phyloP scores from a whole-genome alignment of 805 yeast genomes.

The Lipomyces orientalis region DNA sequence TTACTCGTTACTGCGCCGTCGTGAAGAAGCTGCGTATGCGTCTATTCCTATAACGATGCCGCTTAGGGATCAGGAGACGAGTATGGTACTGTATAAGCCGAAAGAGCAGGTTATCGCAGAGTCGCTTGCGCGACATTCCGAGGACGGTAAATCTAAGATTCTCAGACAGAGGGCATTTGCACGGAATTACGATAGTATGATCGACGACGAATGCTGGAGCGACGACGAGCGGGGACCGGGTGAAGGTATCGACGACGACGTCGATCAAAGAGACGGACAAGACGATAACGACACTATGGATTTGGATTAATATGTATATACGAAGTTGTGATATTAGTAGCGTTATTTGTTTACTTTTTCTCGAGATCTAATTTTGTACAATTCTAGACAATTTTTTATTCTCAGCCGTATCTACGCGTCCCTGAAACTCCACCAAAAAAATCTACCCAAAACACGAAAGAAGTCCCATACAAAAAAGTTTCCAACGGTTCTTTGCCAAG shows the following conservation, averaged over 20 bases:
- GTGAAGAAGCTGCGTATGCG: slow-evolving; percentile 6
- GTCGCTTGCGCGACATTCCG: slow-evolving; percentile 29
- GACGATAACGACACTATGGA: slow-evolving; percentile 19
- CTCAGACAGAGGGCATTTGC: not conserved
- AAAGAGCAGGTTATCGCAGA: slow-evolving; percentile 35
- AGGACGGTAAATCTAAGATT: not conserved
- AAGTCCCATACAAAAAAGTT: not conserved
- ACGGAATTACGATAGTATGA: slow-evolving; percentile 5
- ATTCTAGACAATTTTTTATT: not conserved
- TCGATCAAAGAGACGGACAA: not conserved
- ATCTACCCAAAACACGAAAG: not conserved
- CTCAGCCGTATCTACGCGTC: not conserved
- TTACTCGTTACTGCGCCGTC: slow-evolving; percentile 25
- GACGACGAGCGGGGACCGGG: slow-evolving; percentile 26
- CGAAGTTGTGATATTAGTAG: not conserved
- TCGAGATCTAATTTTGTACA: not conserved
- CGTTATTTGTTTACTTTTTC: not conserved
- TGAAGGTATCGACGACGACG: slow-evolving; percentile 12
- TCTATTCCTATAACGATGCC: slow-evolving; percentile 13
- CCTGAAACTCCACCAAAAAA: not conserved
- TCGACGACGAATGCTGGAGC: slow-evolving; percentile 23
- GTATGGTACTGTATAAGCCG: slow-evolving; percentile 29
- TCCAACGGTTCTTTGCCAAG: too few species aligned
- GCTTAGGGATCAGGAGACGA: slow-evolving; percentile 16
- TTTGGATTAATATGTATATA: slow-evolving; percentile 17